phyloP scores from a whole-genome alignment of 2,329 filamentous ascomycete species.

The Ascochyta viciae-villosae region DNA sequence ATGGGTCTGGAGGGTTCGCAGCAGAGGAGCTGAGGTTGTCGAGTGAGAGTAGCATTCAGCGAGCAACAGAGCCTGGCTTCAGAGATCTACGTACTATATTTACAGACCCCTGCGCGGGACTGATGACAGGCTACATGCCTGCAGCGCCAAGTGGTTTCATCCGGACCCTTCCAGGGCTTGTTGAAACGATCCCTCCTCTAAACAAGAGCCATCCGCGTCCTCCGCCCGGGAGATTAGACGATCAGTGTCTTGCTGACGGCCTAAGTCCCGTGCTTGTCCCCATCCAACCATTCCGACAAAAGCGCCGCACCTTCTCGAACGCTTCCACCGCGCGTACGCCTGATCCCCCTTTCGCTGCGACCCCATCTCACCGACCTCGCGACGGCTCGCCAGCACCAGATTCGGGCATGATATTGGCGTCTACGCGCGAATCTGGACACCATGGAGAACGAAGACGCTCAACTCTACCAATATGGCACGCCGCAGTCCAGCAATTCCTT shows the following conservation, averaged over 20 bases:
- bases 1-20: slow-evolving; percentile 15
- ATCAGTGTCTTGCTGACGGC: slow-evolving; percentile 50
- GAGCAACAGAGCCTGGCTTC: slow-evolving; percentile 23
- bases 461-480: slow-evolving; percentile 46
- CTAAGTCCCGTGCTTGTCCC: slow-evolving; percentile 43
- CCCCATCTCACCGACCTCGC: slow-evolving; percentile 34
- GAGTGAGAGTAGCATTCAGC: slow-evolving; percentile 5
- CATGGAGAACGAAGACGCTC: slow-evolving; percentile 49
- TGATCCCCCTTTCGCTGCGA: slow-evolving; percentile 37
- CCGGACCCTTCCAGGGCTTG: slow-evolving; percentile 27
- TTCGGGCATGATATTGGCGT: slow-evolving; percentile 47
- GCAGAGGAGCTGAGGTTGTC: slow-evolving; percentile 4
- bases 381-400: slow-evolving; percentile 41
- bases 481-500: slow-evolving; percentile 46
- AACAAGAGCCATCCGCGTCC: slow-evolving; percentile 49
- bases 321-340: slow-evolving; percentile 37
- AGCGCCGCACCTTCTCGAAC: slow-evolving; percentile 46
- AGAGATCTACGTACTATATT: slow-evolving; percentile 39
- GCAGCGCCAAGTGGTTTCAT: slow-evolving; percentile 45
- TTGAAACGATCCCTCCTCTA: slow-evolving; percentile 47
- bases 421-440: slow-evolving; percentile 40
- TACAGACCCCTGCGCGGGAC: slow-evolving; percentile 39
- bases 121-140: slow-evolving; percentile 46
- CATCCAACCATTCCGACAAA: slow-evolving; percentile 42
- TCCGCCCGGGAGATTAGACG: slow-evolving; percentile 50